These are phyloP conservation scores for Kwoniella newhampshirensis DNA, from an alignment of 768 basidiomycete species.

Conservation along the genomic window DNA sequence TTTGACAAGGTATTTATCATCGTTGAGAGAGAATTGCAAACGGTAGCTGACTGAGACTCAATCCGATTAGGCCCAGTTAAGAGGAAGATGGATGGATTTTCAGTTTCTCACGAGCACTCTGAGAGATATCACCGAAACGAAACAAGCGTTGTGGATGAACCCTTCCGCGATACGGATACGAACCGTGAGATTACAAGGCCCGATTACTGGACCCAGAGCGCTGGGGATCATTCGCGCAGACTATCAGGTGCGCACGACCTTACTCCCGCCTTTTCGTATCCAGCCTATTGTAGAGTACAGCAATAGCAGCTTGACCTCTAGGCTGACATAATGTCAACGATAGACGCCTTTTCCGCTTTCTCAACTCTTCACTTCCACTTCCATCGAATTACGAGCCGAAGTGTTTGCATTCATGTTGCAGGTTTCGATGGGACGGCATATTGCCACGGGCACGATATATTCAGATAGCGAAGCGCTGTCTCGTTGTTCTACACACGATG, in stretches of 20 bases:
- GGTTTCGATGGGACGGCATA: slow-evolving; percentile 26
- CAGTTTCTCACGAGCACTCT: slow-evolving; percentile 35
- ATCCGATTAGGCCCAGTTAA: slow-evolving; percentile 11
- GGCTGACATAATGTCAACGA: neutral
- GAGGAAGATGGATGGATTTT: slow-evolving; percentile 34
- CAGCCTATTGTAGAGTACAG: neutral
- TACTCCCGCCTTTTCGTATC: too few relatives aligned
- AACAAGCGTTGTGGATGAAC: slow-evolving; percentile 32
- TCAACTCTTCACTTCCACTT: slow-evolving; percentile 38
- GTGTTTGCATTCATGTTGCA: slow-evolving; percentile 43
- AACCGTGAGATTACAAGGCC: slow-evolving; percentile 5
- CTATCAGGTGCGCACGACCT: slow-evolving; percentile 15
- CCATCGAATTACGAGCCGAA: slow-evolving; percentile 35
- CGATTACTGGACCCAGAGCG: slow-evolving; percentile 6
- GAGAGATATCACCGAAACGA: slow-evolving; percentile 26
- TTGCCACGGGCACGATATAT: slow-evolving; percentile 11
- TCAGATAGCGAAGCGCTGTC: slow-evolving; percentile 3
- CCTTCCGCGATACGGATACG: slow-evolving; percentile 34
- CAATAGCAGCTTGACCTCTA: neutral
- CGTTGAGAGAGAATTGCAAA: neutral
- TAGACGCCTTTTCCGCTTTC: slow-evolving; percentile 48
- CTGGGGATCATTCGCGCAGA: slow-evolving; percentile 12
- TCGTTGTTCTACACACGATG: neutral
- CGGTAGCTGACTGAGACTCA: neutral
- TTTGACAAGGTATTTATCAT: slow-evolving; percentile 30